These are phyloP conservation scores for Hymenochaete sp. DNA, from an alignment of 1,284 basidiomycete species.

Conservation along the genomic window DNA sequence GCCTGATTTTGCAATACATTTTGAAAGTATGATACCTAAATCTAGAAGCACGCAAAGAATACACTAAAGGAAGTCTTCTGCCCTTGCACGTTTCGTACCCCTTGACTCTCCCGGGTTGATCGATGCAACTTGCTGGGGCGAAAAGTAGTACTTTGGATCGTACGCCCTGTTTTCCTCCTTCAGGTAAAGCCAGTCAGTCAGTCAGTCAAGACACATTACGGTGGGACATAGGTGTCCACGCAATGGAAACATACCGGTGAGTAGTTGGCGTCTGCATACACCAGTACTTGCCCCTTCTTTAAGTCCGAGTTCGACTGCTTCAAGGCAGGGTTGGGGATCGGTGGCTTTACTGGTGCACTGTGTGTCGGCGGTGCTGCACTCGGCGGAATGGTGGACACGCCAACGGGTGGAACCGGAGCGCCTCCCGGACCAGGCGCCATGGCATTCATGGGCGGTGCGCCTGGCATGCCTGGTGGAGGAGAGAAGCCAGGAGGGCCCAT, in stretches of 20 bases:
- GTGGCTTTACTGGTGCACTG: constrained; percentile 33
- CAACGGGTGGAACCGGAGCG: background rate
- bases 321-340: constrained; percentile 47
- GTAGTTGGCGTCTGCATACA: constrained; percentile 71
- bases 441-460: background rate
- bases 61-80: constrained; percentile 67
- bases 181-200: constrained; percentile 13
- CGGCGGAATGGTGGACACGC: constrained; percentile 11
- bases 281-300: constrained; percentile 71
- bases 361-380: constrained; percentile 20
- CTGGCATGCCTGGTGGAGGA: constrained; percentile 22
- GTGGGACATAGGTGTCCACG: constrained; percentile 18
- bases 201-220: background rate
- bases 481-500: constrained; percentile 13
- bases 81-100: constrained; percentile 69
- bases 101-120: constrained; percentile 45
- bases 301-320: constrained; percentile 61
- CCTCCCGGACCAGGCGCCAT: background rate
- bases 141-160: constrained; percentile 63
- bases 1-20: no score
- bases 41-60: no score
- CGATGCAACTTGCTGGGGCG: constrained; percentile 23
- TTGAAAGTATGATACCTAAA: no score
- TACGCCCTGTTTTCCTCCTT: constrained; percentile 79
- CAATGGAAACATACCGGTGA: constrained; percentile 46